Base-by-base conservation (phyloP, 2,329 filamentous ascomycete genomes). In the Cladophialophora chaetospira region DNA sequence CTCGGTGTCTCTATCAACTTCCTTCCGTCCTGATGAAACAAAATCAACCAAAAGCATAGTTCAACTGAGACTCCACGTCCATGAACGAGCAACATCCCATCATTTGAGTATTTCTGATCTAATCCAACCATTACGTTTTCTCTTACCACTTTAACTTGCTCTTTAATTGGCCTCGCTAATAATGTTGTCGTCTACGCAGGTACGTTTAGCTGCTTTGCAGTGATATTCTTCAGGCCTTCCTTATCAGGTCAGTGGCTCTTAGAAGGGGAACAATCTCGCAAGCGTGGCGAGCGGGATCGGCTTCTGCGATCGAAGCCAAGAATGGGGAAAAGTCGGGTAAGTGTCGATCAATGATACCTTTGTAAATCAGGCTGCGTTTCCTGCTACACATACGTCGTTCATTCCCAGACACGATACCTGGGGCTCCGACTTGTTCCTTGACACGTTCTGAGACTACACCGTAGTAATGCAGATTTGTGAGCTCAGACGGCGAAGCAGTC, bases 41-140 rank as follows among this genome's bases (percentile, higher is more conserved):
- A 69, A 69, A 66, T 65, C 66, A 67, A 62, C 55, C 61, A 69
- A 69, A 69, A 69, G 72, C 71, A 73, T 74, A 74, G 72, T 74
- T 74, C 72, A 74, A 66, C 71, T 72, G 71, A 74, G 66, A 67
- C 70, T 69, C 66, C 67, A 67, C 66, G 70, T 69, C 65, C 54
- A 58, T 73, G 72, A 73, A 73, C 70, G 72, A 73, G 63, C 72
- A 72, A 65, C 70, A 55, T 46, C 53, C 60, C 58, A 60, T 58
- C 60, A 61, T 53, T 47, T 43, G 57, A 45, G 42, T 44, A n/a
- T 28, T 44, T 56, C 55, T 58, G 52, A 58, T 53, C 10, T 4
- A 3, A 2, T 43, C 23, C 10, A 17, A 44, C 15, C 28, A 36
- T 6, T 28, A 23, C 9, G 10, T 23, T 8, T 26, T 8, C 40